Percentiles rank a stretch among this genome's conserved stretches.
phyloP scores from a whole-genome alignment of 768 basidiomycete species.

The Russula emetica region DNA sequence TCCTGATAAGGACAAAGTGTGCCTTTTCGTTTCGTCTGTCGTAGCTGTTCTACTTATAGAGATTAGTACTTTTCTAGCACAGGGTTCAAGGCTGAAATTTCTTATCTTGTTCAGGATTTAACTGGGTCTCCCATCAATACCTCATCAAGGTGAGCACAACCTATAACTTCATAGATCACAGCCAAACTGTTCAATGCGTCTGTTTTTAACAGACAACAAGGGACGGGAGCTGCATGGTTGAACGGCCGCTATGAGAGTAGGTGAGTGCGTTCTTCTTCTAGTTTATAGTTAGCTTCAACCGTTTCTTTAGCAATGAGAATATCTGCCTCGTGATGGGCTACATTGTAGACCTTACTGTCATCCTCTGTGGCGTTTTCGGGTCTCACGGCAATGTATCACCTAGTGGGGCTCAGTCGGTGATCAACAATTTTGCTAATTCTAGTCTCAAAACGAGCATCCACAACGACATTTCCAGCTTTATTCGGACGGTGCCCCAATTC shows the following conservation, averaged over 20 bases:
- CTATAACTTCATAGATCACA: neutral
- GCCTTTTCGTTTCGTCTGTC: neutral
- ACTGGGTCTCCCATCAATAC: neutral
- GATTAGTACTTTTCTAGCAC: constrained; percentile 3
- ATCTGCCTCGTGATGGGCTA: constrained; percentile 4
- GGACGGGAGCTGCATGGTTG: neutral
- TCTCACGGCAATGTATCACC: neutral
- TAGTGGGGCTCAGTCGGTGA: neutral
- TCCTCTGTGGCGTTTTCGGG: neutral
- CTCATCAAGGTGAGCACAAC: neutral
- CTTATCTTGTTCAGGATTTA: constrained; percentile 1
- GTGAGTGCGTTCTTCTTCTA: neutral
- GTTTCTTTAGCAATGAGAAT: neutral
- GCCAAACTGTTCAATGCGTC: neutral
- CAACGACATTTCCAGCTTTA: neutral
- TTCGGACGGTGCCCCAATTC: neutral
- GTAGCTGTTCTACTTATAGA: neutral
- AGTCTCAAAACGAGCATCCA: neutral
- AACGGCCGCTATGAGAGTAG: neutral
- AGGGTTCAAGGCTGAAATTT: neutral
- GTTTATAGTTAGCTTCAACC: neutral
- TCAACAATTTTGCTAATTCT: neutral
- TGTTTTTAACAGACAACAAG: neutral
- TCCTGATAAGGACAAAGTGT: neutral
- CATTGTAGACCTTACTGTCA: constrained; percentile 6